These are phyloP conservation scores for Podila epigama DNA, from an alignment of 192 early-diverging fungal genomes.

Conservation along the genomic window DNA sequence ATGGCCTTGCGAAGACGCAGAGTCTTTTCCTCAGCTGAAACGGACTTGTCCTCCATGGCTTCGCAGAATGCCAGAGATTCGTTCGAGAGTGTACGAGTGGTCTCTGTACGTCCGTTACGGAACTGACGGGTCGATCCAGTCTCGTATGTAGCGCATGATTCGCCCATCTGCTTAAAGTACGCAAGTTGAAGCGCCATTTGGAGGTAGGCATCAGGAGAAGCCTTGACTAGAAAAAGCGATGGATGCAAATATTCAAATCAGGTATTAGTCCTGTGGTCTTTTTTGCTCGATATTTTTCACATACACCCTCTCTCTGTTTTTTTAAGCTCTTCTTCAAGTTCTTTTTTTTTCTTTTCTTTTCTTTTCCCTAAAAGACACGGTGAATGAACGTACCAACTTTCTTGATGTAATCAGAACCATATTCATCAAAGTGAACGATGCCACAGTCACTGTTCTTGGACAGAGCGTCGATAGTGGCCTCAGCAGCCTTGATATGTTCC, in stretches of 20 bases:
- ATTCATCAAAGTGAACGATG: constrained; percentile 71
- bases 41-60: constrained; percentile 62
- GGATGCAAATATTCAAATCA: background rate
- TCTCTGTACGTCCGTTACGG: constrained; percentile 87
- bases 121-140: constrained; percentile 84
- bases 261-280: no score
- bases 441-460: constrained; percentile 68
- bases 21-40: constrained; percentile 63
- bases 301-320: no score
- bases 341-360: no score
- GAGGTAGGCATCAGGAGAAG: constrained; percentile 82
- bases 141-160: constrained; percentile 81
- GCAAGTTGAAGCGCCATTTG: constrained; percentile 90
- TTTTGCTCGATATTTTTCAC: no score
- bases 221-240: constrained; percentile 25
- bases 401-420: constrained; percentile 82
- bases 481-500: constrained; percentile 54
- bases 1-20: constrained; percentile 68
- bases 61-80: constrained; percentile 76
- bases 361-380: background rate
- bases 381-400: constrained; percentile 53
- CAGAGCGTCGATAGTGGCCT: constrained; percentile 55
- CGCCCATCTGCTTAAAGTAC: constrained; percentile 76
- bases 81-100: constrained; percentile 76
- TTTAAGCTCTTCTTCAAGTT: no score